phyloP scores from a whole-genome alignment of 2,329 filamentous ascomycete genomes.

The Pseudogymnoascus sp. region DNA sequence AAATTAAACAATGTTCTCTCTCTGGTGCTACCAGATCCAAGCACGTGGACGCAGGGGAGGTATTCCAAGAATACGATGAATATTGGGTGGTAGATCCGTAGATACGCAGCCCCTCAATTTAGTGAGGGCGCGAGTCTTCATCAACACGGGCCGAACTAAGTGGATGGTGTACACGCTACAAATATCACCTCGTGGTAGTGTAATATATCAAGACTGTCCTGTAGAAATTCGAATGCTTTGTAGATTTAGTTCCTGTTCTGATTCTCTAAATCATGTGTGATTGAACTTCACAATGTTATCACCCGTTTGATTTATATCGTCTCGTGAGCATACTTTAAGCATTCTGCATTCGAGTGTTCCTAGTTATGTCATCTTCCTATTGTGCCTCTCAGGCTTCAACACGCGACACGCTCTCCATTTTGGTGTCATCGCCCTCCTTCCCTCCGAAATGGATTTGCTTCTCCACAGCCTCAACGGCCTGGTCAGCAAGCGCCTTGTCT shows the following conservation, averaged over 20 bases:
- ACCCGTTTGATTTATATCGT: too few species aligned
- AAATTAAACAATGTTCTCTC: not conserved
- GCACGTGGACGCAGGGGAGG: not conserved
- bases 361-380: too few species aligned
- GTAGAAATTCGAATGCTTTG: too few species aligned
- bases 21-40: not conserved
- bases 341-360: too few species aligned
- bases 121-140: not conserved
- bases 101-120: not conserved
- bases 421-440: not conserved
- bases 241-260: too few species aligned
- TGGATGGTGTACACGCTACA: not conserved
- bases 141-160: not conserved
- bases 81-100: too few species aligned
- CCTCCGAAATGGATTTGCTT: constrained; percentile 21
- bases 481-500: constrained; percentile 19
- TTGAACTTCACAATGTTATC: too few species aligned
- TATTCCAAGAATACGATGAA: not conserved
- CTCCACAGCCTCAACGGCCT: constrained; percentile 23
- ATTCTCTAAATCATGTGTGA: too few species aligned
- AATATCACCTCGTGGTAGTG: too few species aligned
- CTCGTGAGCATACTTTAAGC: too few species aligned
- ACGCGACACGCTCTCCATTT: not conserved
- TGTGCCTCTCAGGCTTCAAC: not conserved
- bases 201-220: too few species aligned